Base-by-base conservation (phyloP, 176 grass and related monocot species). In the Avena atlantica region DNA sequence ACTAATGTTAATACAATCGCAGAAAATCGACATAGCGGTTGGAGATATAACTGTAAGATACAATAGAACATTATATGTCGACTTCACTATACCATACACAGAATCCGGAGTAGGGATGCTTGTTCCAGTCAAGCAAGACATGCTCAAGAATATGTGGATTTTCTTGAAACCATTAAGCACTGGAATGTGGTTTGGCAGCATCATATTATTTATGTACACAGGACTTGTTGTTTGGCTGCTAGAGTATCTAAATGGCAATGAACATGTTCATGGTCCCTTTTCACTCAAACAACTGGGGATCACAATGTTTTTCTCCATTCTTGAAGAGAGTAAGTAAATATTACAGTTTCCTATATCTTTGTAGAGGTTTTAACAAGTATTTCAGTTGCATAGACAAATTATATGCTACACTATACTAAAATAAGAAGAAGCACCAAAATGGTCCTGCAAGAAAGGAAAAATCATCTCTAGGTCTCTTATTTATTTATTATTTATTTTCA, bases 21-120 rank as follows among this genome's bases (percentile, higher is more conserved):
- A 80, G 87, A 79, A 12, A 65, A 68, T 12, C 76, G 55, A 92
- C 48, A 12, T 84, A 36, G 87, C 84, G 6, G 67, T 92, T 75
- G 87, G 89, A 6, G 90, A 92, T 5, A 81, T 90, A 50, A 90
- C 90, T 57, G 80, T 92, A 47, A 86, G 69, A 8, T 78, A 67
- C 13, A 90, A 90, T 27, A 86, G 93, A 62, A 52, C 90, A 12
- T 15, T 42, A 21, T 86, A 88, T 20, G 90, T 85, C 14, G 88
- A 95, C 57, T 95, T 95, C 81, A 78, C 90, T 5, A 2, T 81
- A 31, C 88, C 90, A 14, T 95, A 92, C 78, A 90, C 89, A 9
- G 88, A 89, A 29, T 75, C 85, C 0, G 85, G 85, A 59, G 36
- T 92, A 45, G 78, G 82, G 4, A 92, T 95, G 90, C 20, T 95